Percentiles rank a stretch among this genome's conserved stretches.
Evolutionary conservation across 768 basidiomycete genomes (phyloP).

Genomic region (Boletus reticulatus): DNA sequence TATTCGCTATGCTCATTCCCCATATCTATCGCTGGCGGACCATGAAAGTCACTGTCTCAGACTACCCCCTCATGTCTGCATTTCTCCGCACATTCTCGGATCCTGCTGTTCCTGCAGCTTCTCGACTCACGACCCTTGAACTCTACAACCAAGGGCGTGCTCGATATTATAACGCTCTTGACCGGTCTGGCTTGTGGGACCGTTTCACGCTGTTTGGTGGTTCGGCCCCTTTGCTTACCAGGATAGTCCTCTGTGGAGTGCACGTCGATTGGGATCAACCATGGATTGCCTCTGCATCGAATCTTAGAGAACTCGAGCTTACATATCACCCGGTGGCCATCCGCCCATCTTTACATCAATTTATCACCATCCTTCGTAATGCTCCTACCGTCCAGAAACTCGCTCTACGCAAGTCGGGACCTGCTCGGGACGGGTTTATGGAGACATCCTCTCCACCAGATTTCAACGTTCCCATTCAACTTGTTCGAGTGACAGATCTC

Average conservation of each 20-base stretch:
- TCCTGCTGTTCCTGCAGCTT: constrained; percentile 41
- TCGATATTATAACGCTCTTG: neutral
- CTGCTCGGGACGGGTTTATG: constrained; percentile 41
- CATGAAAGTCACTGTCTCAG: constrained; percentile 45
- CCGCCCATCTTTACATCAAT: constrained; percentile 55
- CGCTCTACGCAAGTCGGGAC: constrained; percentile 56
- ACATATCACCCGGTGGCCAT: constrained; percentile 55
- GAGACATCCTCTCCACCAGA: constrained; percentile 8
- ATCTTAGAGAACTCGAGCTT: constrained; percentile 52
- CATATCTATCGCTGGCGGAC: constrained; percentile 53
- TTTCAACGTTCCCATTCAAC: constrained; percentile 30
- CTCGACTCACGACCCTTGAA: constrained; percentile 50
- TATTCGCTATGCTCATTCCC: constrained; percentile 44
- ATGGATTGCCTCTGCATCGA: constrained; percentile 23
- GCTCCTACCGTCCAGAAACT: constrained; percentile 56
- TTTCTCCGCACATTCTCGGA: constrained; percentile 43
- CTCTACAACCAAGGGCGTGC: constrained; percentile 50
- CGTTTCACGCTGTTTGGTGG: constrained; percentile 53
- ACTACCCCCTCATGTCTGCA: constrained; percentile 45
- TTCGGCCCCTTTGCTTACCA: constrained; percentile 48
- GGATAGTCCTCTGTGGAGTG: constrained; percentile 61
- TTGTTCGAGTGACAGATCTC: constrained; percentile 30
- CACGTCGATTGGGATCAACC: constrained; percentile 64
- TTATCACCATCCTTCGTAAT: constrained; percentile 47
- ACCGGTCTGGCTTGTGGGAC: constrained; percentile 19